Percentiles rank a stretch among this genome's conserved stretches.
phyloP scores from a whole-genome alignment of 306 rosid species.

The Acacia acuminata region DNA sequence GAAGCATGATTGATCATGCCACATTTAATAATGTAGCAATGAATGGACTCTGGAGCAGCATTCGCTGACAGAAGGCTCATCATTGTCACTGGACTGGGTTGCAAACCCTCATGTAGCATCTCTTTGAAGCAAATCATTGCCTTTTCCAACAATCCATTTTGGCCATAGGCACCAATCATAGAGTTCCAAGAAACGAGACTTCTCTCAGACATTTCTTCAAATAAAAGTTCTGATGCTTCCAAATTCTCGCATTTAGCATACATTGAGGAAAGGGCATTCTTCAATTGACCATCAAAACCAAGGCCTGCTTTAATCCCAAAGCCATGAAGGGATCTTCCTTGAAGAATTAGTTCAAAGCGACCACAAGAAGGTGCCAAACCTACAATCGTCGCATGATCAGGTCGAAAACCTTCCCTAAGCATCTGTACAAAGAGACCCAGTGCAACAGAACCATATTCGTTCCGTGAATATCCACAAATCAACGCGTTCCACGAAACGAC shows the following conservation, averaged over 20 bases:
- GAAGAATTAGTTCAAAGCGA: conserved; percentile 34
- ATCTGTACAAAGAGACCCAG: conserved; percentile 40
- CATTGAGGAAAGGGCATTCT: conserved; percentile 68
- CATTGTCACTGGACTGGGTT: conserved; percentile 63
- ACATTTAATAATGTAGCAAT: conserved; percentile 57
- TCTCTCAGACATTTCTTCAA: conserved; percentile 56
- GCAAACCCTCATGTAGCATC: conserved; percentile 52
- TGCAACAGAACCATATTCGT: conserved; percentile 39
- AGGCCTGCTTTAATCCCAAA: conserved; percentile 54
- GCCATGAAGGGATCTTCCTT: conserved; percentile 56
- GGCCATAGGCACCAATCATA: conserved; percentile 75
- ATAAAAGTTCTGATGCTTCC: conserved; percentile 55
- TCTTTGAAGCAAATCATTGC: conserved; percentile 58
- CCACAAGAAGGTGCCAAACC: conserved; percentile 56
- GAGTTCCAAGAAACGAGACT: conserved; percentile 81
- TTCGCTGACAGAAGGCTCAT: conserved; percentile 67
- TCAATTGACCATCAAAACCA: conserved; percentile 43
- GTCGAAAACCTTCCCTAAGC: conserved; percentile 49
- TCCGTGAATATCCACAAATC: conserved; percentile 58
- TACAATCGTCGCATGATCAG: conserved; percentile 47
- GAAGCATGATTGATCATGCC: conserved; percentile 54
- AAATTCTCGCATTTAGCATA: conserved; percentile 70
- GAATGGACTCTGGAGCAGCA: conserved; percentile 50
- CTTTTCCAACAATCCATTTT: conserved; percentile 52
- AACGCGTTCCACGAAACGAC: conserved; percentile 75